These are phyloP conservation scores for Eimeria acervulina DNA, from an alignment of 169 alveolate species.

Conservation along the genomic window DNA sequence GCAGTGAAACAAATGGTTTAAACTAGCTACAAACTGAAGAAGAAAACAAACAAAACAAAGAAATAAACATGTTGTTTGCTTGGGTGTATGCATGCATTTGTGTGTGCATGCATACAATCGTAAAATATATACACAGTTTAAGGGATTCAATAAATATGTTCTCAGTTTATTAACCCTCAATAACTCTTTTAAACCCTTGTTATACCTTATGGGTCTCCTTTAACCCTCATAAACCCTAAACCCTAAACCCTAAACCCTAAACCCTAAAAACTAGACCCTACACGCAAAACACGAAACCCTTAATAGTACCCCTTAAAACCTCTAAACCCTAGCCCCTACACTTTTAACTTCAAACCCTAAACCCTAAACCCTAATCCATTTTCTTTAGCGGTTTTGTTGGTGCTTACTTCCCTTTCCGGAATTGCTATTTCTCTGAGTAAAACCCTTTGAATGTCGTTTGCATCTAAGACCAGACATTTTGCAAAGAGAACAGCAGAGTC, in stretches of 20 bases:
- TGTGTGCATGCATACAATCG: neutral
- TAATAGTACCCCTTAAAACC: neutral
- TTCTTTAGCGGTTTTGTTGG: no score
- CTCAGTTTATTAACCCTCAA: no score
- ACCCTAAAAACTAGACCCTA: neutral
- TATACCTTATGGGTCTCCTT: neutral
- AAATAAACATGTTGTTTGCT: no score
- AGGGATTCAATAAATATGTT: no score
- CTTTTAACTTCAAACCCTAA: neutral
- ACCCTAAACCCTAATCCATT: neutral
- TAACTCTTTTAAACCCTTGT: no score
- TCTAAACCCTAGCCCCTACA: neutral
- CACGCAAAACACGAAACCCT: neutral
- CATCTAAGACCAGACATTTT: constrained; percentile 83
- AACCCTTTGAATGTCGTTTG: neutral
- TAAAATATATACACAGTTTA: no score
- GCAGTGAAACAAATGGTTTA: neutral
- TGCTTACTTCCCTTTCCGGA: neutral
- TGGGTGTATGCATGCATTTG: no score
- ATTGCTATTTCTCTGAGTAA: neutral
- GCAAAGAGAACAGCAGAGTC: neutral
- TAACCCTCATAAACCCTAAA: neutral
- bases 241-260: neutral
- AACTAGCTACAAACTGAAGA: neutral
- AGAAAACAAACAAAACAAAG: neutral